phyloP scores from a whole-genome alignment of 768 basidiomycete species.

The Lactifluus rugatus region DNA sequence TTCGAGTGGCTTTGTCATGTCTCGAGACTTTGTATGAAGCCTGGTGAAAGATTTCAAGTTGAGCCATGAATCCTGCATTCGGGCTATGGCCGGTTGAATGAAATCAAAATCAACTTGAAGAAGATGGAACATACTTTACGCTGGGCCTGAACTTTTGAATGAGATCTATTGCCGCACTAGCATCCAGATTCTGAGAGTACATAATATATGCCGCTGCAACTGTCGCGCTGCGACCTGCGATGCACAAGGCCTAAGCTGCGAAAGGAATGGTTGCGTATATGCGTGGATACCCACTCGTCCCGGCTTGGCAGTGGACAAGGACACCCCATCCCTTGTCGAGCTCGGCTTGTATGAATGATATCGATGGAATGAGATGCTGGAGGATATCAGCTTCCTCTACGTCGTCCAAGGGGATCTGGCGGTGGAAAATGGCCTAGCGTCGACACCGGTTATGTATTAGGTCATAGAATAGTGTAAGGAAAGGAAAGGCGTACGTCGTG shows the following conservation, averaged over 20 bases:
- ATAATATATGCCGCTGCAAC: conserved; percentile 87
- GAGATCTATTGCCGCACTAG: conserved; percentile 54
- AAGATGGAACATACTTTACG: conserved; percentile 47
- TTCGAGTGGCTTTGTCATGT: conserved; percentile 59
- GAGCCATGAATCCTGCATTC: conserved; percentile 73
- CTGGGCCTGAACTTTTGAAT: conserved; percentile 57
- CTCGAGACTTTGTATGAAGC: conserved; percentile 60
- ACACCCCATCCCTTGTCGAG: conserved; percentile 68
- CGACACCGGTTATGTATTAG: background rate
- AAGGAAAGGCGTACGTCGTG: conserved; percentile 40
- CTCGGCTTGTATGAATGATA: conserved; percentile 76
- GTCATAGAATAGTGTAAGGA: background rate
- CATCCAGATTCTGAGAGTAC: conserved; percentile 52
- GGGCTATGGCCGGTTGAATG: conserved; percentile 41
- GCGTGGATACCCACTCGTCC: conserved; percentile 56
- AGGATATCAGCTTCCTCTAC: conserved; percentile 69
- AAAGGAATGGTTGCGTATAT: background rate
- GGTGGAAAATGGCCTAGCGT: conserved; percentile 63
- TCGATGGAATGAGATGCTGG: conserved; percentile 64
- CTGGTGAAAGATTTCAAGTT: conserved; percentile 71
- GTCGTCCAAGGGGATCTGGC: conserved; percentile 74
- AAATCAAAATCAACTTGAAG: conserved; percentile 2
- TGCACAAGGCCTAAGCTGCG: background rate
- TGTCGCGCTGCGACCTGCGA: conserved; percentile 68
- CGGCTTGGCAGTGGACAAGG: conserved; percentile 85